phyloP scores from a whole-genome alignment of 192 early-diverging fungal genomes.

The Coemansia sp. region DNA sequence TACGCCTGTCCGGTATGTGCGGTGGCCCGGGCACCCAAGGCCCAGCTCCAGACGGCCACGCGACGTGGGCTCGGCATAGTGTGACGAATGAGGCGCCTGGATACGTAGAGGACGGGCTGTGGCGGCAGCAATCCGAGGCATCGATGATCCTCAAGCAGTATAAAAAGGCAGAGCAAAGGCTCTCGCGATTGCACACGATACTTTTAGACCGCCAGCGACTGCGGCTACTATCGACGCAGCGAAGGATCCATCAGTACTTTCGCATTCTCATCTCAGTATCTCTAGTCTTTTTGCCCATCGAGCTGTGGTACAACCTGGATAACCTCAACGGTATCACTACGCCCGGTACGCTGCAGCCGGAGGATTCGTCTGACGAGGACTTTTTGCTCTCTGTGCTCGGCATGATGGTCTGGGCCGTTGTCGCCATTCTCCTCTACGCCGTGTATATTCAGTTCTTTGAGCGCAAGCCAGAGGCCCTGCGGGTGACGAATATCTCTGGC shows the following conservation, averaged over 20 bases:
- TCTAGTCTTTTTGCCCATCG: conserved; percentile 47
- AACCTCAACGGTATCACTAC: conserved; percentile 45
- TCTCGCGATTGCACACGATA: conserved; percentile 45
- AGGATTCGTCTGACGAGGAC: conserved; percentile 19
- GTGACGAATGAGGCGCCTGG: conserved; percentile 9
- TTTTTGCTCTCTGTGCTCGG: conserved; percentile 45
- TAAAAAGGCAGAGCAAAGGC: conserved; percentile 38
- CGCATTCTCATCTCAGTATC: conserved; percentile 39
- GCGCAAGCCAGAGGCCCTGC: conserved; percentile 17
- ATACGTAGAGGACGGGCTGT: conserved; percentile 8
- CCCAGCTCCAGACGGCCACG: neutral
- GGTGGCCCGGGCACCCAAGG: neutral
- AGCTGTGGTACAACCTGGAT: conserved; percentile 42
- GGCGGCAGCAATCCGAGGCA: conserved; percentile 10
- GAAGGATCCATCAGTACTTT: conserved; percentile 43
- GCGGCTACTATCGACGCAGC: conserved; percentile 32
- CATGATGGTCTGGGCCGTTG: conserved; percentile 34
- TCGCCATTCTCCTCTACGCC: conserved; percentile 26
- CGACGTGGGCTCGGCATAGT: neutral
- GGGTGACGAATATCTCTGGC: conserved; percentile 2
- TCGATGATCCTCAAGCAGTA: conserved; percentile 13
- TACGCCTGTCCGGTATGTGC: conserved; percentile 1
- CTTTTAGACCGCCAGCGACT: conserved; percentile 44
- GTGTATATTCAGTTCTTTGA: conserved; percentile 47
- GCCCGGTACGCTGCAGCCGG: conserved; percentile 34